phyloP scores from a whole-genome alignment of 257 asterid genomes.

The Primulina eburnea region DNA sequence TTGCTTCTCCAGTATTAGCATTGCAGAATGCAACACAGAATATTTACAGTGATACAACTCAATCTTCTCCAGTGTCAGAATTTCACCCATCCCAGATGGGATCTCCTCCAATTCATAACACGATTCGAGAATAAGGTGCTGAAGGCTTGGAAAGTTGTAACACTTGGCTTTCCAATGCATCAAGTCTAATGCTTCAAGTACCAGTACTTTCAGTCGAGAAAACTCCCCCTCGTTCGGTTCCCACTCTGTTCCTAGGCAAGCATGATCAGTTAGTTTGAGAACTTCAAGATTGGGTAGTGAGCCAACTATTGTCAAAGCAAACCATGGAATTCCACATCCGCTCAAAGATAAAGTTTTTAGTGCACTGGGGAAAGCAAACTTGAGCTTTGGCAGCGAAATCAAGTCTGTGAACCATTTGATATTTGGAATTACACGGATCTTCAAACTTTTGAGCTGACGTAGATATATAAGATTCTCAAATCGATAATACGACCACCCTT shows the following conservation, averaged over 20 bases:
- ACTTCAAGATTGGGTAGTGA: slow-evolving; percentile 7
- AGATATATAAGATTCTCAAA: slow-evolving; percentile 18
- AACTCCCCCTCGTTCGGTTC: slow-evolving; percentile 7
- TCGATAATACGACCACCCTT: slow-evolving; percentile 10
- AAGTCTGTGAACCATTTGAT: too few species aligned
- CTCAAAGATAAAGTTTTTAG: neutral
- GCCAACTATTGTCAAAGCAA: slow-evolving; percentile 1
- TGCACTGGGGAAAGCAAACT: slow-evolving; percentile 6
- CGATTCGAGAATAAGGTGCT: neutral
- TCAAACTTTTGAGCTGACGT: neutral
- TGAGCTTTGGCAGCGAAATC: neutral
- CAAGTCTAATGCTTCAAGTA: neutral
- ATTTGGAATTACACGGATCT: neutral
- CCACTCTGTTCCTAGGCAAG: neutral
- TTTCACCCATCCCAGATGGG: neutral
- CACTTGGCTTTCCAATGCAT: slow-evolving; percentile 2
- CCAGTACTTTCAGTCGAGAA: neutral
- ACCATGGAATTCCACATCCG: slow-evolving; percentile 1
- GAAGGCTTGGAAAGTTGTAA: slow-evolving; percentile 16
- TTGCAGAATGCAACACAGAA: neutral
- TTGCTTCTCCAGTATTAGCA: slow-evolving; percentile 14
- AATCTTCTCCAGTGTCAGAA: slow-evolving; percentile 5
- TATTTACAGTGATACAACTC: neutral
- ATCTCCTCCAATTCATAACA: neutral
- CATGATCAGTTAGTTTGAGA: neutral